Evolutionary conservation across 495 filamentous ascomycete genomes (phyloP), one percentile per base, ranked within the genome.

Genomic region (Daldinia concentrica): DNA sequence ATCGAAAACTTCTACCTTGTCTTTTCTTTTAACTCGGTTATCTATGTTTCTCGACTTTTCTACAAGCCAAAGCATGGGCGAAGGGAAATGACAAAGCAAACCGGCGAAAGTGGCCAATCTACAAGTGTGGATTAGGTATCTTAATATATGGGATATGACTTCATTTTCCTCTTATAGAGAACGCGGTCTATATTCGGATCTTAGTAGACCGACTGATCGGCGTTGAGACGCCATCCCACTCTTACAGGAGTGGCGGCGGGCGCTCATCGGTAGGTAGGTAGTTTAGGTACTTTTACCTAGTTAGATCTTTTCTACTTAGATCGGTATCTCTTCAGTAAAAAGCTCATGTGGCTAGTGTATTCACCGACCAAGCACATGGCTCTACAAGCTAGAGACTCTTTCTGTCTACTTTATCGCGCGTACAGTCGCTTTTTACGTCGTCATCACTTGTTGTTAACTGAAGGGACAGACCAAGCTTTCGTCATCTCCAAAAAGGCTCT

Each of bases 41-140:
- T 62, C 57, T 68, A 62, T 54, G 62, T 69, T 73, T 69, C 57
- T 73, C 71, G 36, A 66, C 71, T 73, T 73, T 62, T 36, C 66
- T 62, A 64, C 61, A 66, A 34, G 24, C 43, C 15, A 63, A 37
- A 64, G 15, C 26, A 58, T 57, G 58, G 34, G 30, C 43, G 22
- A 65, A 54, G 43, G 66, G 60, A 58, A 60, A 65, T 68, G 58
- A 64, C 24, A 27, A 55, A 64, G 27, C 43, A 55, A 34, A 60
- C 52, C 22, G 0, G 24, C 24, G 30, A 30, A 63, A 59, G 29
- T 32, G 30, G 15, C 55, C 41, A 57, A 61, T 65, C 43, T 62
- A 27, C 62, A 39, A 62, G 50, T 61, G 56, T 26, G 50, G 19
- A 37, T 56, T 32, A 41, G 19, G 32, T 19, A 52, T 12, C 29